Base-by-base conservation (phyloP, 805 yeast species). In the Wickerhamiella spandovensis region DNA sequence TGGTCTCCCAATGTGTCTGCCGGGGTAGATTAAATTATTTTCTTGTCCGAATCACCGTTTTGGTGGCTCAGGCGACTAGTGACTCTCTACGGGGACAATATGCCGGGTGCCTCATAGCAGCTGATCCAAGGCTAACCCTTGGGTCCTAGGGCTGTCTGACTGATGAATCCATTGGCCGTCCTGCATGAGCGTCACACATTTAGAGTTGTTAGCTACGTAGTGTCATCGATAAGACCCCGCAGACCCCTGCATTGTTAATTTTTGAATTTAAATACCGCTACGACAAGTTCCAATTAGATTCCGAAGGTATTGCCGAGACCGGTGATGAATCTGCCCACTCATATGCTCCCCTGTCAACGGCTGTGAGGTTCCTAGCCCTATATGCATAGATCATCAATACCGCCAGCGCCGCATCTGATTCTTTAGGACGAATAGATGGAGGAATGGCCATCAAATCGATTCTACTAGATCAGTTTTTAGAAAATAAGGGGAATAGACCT, bases 1-100 rank as follows among this genome's bases (percentile, higher is more conserved):
- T 39, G 42, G 54, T 54, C 44, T 32, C 43, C 37, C 58, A 51
- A 58, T 54, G 62, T 58, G 62, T 58, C 62, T 57, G 58, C 60
- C 48, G 52, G 61, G 58, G 54, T 38, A 58, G 55, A 58, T 23
- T 12, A 30, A 54, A 6, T 2, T 18, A 41, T 21, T 10, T 15
- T 41, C 7, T 21, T 13, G 24, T 10, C 24, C 12, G 24, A 17
- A 15, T 7, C 38, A 18, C 38, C 55, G 55, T 52, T 45, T 43
- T 52, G 55, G 49, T 17, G n/a, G 43, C 17, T 12, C 18, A 4
- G 39, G 18, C 12, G 20, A 35, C n/a, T 7, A 20, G 2, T 35
- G 39, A 15, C 20, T 35, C 21, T 17, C 21, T 17, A 3, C 2
- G 17, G 30, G n/a, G 15, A n/a, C 17, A 15, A 12, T 28, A 18